Evolutionary conservation across 139 green algal genomes (phyloP).

Genomic region (Chloropicon primus): DNA sequence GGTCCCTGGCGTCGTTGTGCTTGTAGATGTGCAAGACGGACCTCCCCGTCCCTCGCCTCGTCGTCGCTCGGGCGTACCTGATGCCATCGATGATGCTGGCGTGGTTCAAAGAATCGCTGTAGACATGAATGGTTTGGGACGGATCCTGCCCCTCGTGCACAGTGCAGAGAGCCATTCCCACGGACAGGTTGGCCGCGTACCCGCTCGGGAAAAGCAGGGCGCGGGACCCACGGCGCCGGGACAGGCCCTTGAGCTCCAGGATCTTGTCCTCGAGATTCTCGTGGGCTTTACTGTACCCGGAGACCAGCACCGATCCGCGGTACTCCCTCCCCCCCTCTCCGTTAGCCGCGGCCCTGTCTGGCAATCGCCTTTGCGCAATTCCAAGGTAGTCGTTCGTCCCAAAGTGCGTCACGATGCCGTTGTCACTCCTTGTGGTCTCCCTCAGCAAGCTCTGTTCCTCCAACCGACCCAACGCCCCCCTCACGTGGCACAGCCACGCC

Average conservation of each 20-base stretch:
- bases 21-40: slow-evolving; percentile 41
- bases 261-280: slow-evolving; percentile 63
- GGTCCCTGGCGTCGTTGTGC: slow-evolving; percentile 78
- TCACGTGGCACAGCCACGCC: too few relatives aligned
- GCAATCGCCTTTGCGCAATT: slow-evolving; percentile 24
- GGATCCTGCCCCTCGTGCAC: neutral
- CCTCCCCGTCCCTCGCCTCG: neutral
- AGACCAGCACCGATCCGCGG: slow-evolving; percentile 59
- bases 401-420: slow-evolving; percentile 40
- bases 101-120: slow-evolving; percentile 91
- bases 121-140: slow-evolving; percentile 19
- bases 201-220: slow-evolving; percentile 70
- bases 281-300: slow-evolving; percentile 68
- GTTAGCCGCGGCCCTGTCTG: neutral
- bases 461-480: neutral
- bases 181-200: slow-evolving; percentile 81
- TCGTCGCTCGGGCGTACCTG: slow-evolving; percentile 12
- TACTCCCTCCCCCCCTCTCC: slow-evolving; percentile 41
- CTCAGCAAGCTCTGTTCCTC: neutral
- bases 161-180: slow-evolving; percentile 37
- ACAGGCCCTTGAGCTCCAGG: slow-evolving; percentile 58
- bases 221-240: slow-evolving; percentile 36
- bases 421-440: neutral
- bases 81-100: slow-evolving; percentile 88
- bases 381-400: slow-evolving; percentile 90